Evolutionary conservation across 192 early-diverging fungal species (phyloP).

Genomic region (Backusella parvicylindrica): DNA sequence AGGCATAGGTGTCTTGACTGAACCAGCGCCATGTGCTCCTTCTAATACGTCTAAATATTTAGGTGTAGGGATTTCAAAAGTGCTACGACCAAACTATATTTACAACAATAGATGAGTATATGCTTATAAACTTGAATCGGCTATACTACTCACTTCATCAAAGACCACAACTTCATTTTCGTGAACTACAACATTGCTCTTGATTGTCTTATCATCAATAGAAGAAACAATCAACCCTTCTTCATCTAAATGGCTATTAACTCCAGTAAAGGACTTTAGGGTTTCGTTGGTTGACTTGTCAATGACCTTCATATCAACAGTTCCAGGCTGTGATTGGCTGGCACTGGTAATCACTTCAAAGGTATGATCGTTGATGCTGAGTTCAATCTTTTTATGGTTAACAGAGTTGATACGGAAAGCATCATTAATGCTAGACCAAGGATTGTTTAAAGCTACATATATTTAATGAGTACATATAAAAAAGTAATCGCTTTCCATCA

Average conservation of each 20-base stretch:
- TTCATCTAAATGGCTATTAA: slow-evolving; percentile 40
- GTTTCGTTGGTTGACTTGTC: slow-evolving; percentile 23
- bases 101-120: slow-evolving; percentile 15
- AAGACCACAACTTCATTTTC: slow-evolving; percentile 63
- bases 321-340: slow-evolving; percentile 1
- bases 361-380: slow-evolving; percentile 34
- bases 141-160: slow-evolving; percentile 39
- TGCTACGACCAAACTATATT: slow-evolving; percentile 41
- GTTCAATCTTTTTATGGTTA: slow-evolving; percentile 15
- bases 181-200: slow-evolving; percentile 61
- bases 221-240: slow-evolving; percentile 52
- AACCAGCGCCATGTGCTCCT: slow-evolving; percentile 48
- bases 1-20: slow-evolving; percentile 92
- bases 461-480: not conserved
- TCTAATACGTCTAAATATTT: slow-evolving; percentile 47
- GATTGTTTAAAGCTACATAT: slow-evolving; percentile 19
- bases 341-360: slow-evolving; percentile 32
- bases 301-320: slow-evolving; percentile 35
- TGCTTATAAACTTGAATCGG: not conserved
- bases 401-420: slow-evolving; percentile 45
- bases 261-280: slow-evolving; percentile 29
- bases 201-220: slow-evolving; percentile 59
- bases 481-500: not conserved
- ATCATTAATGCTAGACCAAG: slow-evolving; percentile 29
- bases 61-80: slow-evolving; percentile 56